phyloP scores from a whole-genome alignment of 2,329 filamentous ascomycete genomes.

The Alternaria dauci region DNA sequence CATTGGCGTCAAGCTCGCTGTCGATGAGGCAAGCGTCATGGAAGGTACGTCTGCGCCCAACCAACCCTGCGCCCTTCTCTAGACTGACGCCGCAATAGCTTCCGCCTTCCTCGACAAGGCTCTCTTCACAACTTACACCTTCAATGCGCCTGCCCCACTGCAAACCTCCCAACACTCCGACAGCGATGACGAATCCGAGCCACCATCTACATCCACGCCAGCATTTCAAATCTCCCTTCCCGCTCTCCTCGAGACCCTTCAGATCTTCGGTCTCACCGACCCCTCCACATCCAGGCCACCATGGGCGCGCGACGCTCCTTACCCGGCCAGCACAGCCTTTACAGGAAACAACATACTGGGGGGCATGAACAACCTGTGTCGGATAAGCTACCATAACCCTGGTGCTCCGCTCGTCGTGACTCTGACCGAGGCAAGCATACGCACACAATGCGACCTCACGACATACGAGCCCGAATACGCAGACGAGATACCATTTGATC shows the following conservation, averaged over 20 bases:
- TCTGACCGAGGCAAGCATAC: slow-evolving; percentile 82
- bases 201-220: slow-evolving; percentile 57
- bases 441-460: slow-evolving; percentile 78
- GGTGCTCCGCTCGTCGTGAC: slow-evolving; percentile 85
- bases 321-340: slow-evolving; percentile 74
- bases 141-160: slow-evolving; percentile 62
- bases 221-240: slow-evolving; percentile 87
- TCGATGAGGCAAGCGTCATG: slow-evolving; percentile 88
- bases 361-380: slow-evolving; percentile 83
- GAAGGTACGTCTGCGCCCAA: slow-evolving; percentile 68
- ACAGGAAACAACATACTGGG: slow-evolving; percentile 76
- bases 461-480: slow-evolving; percentile 75
- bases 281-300: slow-evolving; percentile 48
- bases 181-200: slow-evolving; percentile 46
- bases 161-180: slow-evolving; percentile 44
- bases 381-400: slow-evolving; percentile 75
- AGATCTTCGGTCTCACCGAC: slow-evolving; percentile 82
- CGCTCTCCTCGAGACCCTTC: slow-evolving; percentile 89
- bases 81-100: slow-evolving; percentile 54
- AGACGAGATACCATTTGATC: slow-evolving; percentile 90
- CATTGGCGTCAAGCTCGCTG: slow-evolving; percentile 85
- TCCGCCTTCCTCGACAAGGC: slow-evolving; percentile 86
- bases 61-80: background rate
- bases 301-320: slow-evolving; percentile 54
- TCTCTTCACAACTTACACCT: slow-evolving; percentile 86